phyloP scores from a whole-genome alignment of 352 stramenopile species.

The Blastocystis sp. region DNA sequence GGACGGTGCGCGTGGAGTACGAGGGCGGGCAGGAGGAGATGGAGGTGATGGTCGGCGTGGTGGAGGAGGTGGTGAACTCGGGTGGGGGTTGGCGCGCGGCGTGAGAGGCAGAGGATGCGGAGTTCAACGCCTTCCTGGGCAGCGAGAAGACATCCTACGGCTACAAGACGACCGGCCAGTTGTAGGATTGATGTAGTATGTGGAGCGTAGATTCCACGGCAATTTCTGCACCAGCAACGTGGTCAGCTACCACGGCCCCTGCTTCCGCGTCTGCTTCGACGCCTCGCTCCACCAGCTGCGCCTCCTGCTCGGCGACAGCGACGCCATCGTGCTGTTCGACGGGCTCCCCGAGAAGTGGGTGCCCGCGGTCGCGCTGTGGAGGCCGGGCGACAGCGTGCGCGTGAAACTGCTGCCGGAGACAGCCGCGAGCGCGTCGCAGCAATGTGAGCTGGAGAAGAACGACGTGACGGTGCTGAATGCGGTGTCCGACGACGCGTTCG shows the following conservation, averaged over 20 bases:
- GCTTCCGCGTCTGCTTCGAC: conserved; percentile 19
- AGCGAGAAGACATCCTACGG: conserved; percentile 29
- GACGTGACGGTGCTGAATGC: not conserved
- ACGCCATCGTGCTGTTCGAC: conserved; percentile 30
- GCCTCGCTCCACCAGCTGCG: conserved; percentile 1
- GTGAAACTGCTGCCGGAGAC: conserved; percentile 5
- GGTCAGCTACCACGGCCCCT: not conserved
- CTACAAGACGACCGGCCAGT: conserved; percentile 52
- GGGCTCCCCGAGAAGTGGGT: conserved; percentile 30
- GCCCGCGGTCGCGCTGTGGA: conserved; percentile 36
- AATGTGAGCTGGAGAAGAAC: not conserved
- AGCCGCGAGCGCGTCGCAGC: not conserved
- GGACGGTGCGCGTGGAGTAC: conserved; percentile 9
- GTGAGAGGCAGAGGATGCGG: not conserved
- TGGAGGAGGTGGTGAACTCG: conserved; percentile 24
- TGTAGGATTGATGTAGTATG: not conserved
- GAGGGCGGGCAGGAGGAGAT: not conserved
- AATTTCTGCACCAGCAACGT: conserved; percentile 48
- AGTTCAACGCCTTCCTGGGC: conserved; percentile 31
- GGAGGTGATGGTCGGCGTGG: conserved; percentile 43
- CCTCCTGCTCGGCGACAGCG: not conserved
- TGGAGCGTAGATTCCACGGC: conserved; percentile 24
- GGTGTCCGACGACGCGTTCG: not conserved
- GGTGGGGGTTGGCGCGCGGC: not conserved
- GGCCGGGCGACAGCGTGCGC: not conserved